Percentiles rank a stretch among this genome's conserved stretches.
phyloP scores from a whole-genome alignment of 768 basidiomycete species.

The Auricularia sp. region DNA sequence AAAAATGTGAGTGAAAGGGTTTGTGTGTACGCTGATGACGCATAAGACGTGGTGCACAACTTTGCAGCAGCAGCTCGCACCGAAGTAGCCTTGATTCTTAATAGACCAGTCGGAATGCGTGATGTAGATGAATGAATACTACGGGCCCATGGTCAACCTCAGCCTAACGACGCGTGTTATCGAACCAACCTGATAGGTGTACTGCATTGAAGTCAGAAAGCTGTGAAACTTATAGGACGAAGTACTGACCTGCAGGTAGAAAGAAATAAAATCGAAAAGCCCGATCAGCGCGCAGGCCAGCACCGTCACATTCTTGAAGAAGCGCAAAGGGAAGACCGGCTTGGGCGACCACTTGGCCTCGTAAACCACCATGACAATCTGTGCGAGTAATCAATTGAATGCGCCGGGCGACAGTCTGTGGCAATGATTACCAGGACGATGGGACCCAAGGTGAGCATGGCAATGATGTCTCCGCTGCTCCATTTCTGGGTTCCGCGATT shows the following conservation, averaged over 20 bases:
- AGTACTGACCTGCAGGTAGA: neutral
- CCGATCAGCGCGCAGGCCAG: slow-evolving; percentile 50
- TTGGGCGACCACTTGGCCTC: slow-evolving; percentile 40
- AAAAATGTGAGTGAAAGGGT: slow-evolving; percentile 52
- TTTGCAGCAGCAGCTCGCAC: slow-evolving; percentile 44
- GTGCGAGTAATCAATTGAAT: neutral
- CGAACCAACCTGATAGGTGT: neutral
- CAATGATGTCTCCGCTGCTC: slow-evolving; percentile 33
- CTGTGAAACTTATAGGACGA: no score
- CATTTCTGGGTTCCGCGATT: slow-evolving; percentile 20
- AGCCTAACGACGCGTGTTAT: neutral
- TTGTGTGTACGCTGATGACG: slow-evolving; percentile 38
- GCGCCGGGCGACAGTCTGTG: neutral
- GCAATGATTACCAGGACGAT: slow-evolving; percentile 26
- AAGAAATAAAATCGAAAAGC: slow-evolving; percentile 41
- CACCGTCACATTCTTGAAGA: slow-evolving; percentile 48
- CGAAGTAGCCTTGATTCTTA: slow-evolving; percentile 52
- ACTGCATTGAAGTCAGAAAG: neutral
- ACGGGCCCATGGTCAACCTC: neutral
- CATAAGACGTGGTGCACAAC: slow-evolving; percentile 56
- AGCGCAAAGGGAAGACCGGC: slow-evolving; percentile 53
- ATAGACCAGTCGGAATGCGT: slow-evolving; percentile 41
- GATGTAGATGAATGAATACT: slow-evolving; percentile 22
- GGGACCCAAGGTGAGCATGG: slow-evolving; percentile 39
- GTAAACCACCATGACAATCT: slow-evolving; percentile 28